Conservation (phyloP, 345 rosid species). For the Citrus medica region DNA sequence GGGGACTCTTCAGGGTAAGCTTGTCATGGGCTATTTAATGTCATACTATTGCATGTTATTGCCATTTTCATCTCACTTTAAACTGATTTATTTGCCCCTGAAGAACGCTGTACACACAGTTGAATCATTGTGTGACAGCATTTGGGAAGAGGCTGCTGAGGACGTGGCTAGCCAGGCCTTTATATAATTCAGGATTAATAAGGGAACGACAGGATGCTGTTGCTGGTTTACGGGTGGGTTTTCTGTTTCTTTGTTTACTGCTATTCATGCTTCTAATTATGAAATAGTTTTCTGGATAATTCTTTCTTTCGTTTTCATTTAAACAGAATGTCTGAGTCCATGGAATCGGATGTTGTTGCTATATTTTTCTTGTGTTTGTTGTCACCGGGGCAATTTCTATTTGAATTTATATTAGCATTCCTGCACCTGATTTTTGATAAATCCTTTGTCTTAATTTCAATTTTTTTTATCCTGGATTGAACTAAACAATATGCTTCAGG, state of each 20-base stretch:
- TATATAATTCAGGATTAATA: conserved; percentile 56
- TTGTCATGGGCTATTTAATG: conserved; percentile 13
- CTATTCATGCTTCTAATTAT: background rate
- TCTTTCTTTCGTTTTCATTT: background rate
- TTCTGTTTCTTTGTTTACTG: background rate
- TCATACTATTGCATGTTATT: background rate
- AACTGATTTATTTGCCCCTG: conserved; percentile 22
- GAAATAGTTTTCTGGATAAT: background rate
- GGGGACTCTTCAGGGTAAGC: conserved; percentile 82
- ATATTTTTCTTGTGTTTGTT: background rate
- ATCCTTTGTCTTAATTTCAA: background rate
- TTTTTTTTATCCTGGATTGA: background rate
- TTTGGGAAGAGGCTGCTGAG: conserved; percentile 87
- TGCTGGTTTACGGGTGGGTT: conserved; percentile 69
- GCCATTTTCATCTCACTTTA: conserved; percentile 17
- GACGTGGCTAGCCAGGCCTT: conserved; percentile 94
- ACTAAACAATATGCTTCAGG: background rate
- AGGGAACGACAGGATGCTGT: conserved; percentile 96
- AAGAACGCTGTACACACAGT: conserved; percentile 81
- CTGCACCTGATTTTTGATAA: background rate
- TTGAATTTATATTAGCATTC: background rate
- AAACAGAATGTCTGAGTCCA: background rate
- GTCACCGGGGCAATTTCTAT: background rate
- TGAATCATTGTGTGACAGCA: conserved; percentile 95
- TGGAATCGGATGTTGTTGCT: background rate